These are phyloP conservation scores for Aspergillus viridinutans DNA, from an alignment of 2,329 filamentous ascomycete genomes.

Conservation along the genomic window DNA sequence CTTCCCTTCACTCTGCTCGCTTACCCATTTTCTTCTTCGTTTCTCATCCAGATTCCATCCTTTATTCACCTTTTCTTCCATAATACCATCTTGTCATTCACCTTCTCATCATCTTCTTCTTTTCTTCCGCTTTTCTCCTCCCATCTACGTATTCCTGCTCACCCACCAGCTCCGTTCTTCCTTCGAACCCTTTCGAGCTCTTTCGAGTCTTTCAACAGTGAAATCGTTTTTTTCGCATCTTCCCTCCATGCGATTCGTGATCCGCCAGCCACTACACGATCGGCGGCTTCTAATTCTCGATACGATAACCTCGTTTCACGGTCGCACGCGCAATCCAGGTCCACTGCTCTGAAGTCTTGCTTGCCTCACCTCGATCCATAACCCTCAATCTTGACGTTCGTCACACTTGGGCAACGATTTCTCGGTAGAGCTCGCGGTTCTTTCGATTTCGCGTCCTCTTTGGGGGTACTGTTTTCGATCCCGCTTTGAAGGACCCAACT, in stretches of 20 bases:
- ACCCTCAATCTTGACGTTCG: not conserved
- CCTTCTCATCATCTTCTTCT: not conserved
- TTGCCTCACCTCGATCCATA: not conserved
- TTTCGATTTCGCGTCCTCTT: not conserved
- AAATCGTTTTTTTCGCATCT: not conserved
- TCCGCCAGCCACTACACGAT: slow-evolving; percentile 13
- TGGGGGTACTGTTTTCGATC: not conserved
- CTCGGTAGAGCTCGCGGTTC: not conserved
- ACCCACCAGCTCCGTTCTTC: not conserved
- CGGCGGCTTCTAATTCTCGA: slow-evolving; percentile 18
- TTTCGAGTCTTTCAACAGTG: not conserved
- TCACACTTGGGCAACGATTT: not conserved
- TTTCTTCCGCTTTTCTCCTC: slow-evolving; percentile 4
- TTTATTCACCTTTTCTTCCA: slow-evolving; percentile 1
- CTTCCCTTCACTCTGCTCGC: slow-evolving; percentile 6
- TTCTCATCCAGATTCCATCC: slow-evolving; percentile 5
- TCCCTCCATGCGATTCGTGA: slow-evolving; percentile 21
- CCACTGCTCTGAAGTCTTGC: slow-evolving; percentile 4
- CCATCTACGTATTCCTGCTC: not conserved
- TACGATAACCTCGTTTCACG: slow-evolving; percentile 17
- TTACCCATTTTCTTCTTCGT: slow-evolving; percentile 8
- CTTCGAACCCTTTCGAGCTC: not conserved
- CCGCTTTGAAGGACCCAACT: not conserved
- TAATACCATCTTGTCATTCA: not conserved
- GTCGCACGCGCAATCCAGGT: slow-evolving; percentile 22